Base-by-base conservation (phyloP, 2,329 filamentous ascomycete genomes). In the Cytospora paraplurivora region DNA sequence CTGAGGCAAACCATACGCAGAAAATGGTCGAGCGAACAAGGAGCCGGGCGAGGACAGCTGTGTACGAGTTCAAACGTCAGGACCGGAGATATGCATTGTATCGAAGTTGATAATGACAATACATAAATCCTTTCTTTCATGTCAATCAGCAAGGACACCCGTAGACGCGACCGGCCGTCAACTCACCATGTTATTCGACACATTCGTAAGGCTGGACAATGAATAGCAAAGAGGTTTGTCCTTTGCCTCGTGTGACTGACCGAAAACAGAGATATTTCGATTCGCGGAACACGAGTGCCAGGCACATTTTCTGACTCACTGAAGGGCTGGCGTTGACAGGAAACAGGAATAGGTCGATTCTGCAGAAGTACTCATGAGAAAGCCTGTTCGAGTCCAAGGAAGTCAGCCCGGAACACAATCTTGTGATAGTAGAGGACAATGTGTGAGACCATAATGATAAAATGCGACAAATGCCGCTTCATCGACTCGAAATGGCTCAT, bases 401-500 rank as follows among this genome's bases (percentile, higher is more conserved):
- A 27, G 6, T 17, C 17, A 10, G 7, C 10, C 19, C 17, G n/a
- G 32, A 53, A 47, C 5, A 27, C 15, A 4, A 54, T 27, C 6
- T 27, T 3, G 15, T 27, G 8, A 11, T 32, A 6, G 33, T 3
- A 1, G 7, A 11, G 6, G 34, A 53, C 50, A n/a, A 37, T 55
- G 38, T 55, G 51, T 19, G 38, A 55, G 27, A 60, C 13, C 17
- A 33, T 53, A 11, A 21, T 53, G 37, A 34, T 49, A 37, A 27
- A 60, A 21, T 49, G 32, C 17, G 7, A 10, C 11, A 38, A 32
- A 15, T 60, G 51, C 38, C 32, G 37, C 32, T 55, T 61, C 37
- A 49, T 61, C 47, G 13, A 15, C 2, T 60, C 37, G 15, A 61
- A 61, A 52, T 61, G 38, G 51, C 44, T 34, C 32, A 33, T 19